phyloP scores from a whole-genome alignment of 2,329 filamentous ascomycete genomes.

The Neonectria ditissima region DNA sequence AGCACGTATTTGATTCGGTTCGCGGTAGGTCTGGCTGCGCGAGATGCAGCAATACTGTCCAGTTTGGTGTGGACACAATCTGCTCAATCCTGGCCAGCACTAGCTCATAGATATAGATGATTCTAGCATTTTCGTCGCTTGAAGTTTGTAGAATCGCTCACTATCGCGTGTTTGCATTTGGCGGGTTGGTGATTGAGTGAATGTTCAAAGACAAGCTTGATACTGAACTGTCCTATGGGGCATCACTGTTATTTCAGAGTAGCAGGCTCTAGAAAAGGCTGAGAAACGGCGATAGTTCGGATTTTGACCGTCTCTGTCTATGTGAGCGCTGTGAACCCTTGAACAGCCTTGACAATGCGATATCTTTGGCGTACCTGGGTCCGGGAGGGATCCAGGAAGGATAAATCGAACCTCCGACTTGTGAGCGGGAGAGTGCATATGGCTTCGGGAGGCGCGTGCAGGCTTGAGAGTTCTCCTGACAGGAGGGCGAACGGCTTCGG shows the following conservation, averaged over 20 bases:
- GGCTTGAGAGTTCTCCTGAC: conserved; percentile 44
- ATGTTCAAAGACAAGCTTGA: background rate
- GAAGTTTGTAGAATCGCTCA: no score
- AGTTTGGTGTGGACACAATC: background rate
- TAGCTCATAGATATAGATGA: background rate
- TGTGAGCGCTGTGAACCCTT: conserved; percentile 8
- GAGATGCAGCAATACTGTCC: background rate
- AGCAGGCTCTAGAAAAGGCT: conserved; percentile 52
- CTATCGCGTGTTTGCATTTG: background rate
- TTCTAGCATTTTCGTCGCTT: background rate
- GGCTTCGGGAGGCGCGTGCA: conserved; percentile 34
- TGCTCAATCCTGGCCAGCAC: background rate
- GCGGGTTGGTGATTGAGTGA: background rate
- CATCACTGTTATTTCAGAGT: conserved; percentile 35
- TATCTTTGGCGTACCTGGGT: conserved; percentile 39
- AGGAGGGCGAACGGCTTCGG: conserved; percentile 26
- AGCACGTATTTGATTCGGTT: background rate
- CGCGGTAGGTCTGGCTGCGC: background rate
- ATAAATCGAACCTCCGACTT: conserved; percentile 47
- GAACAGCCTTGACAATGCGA: background rate
- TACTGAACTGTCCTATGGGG: background rate
- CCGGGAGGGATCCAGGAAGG: conserved; percentile 44
- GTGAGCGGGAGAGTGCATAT: conserved; percentile 42
- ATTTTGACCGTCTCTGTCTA: conserved; percentile 43
- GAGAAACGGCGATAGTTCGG: conserved; percentile 45